Evolutionary conservation across 108 stramenopile genomes (phyloP).

Genomic region (Licmophora abbreviata): DNA sequence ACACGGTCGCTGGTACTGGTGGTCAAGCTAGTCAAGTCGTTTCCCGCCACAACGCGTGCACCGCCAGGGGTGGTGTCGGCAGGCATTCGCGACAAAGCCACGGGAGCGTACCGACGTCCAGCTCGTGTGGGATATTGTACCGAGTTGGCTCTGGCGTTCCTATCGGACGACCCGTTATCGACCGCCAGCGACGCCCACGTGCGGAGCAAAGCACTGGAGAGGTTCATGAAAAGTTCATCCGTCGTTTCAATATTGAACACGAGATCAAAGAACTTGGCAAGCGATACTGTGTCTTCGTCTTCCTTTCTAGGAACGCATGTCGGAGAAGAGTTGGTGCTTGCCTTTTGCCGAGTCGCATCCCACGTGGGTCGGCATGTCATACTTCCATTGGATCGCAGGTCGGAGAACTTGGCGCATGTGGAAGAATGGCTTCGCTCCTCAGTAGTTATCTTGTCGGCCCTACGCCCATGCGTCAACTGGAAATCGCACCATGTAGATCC

Average conservation of each 20-base stretch:
- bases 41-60: slow-evolving; percentile 31
- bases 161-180: slow-evolving; percentile 52
- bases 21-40: slow-evolving; percentile 22
- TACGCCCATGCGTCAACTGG: slow-evolving; percentile 25
- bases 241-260: neutral
- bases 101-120: slow-evolving; percentile 28
- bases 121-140: slow-evolving; percentile 39
- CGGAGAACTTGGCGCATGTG: neutral
- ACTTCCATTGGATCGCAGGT: neutral
- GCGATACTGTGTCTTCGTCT: neutral
- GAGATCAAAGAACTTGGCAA: slow-evolving; percentile 1
- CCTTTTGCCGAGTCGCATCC: slow-evolving; percentile 1
- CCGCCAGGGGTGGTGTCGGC: slow-evolving; percentile 25
- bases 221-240: neutral
- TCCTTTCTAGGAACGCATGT: slow-evolving; percentile 1
- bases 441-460: slow-evolving; percentile 17
- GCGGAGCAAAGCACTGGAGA: slow-evolving; percentile 3
- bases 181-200: neutral
- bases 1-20: slow-evolving; percentile 26
- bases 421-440: slow-evolving; percentile 36
- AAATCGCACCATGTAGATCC: slow-evolving; percentile 10
- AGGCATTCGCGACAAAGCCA: slow-evolving; percentile 21
- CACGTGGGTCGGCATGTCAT: neutral
- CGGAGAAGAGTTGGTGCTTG: slow-evolving; percentile 1
- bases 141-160: slow-evolving; percentile 55